Conservation (phyloP, 352 stramenopile genomes). For the Globisporangium spiculum region DNA sequence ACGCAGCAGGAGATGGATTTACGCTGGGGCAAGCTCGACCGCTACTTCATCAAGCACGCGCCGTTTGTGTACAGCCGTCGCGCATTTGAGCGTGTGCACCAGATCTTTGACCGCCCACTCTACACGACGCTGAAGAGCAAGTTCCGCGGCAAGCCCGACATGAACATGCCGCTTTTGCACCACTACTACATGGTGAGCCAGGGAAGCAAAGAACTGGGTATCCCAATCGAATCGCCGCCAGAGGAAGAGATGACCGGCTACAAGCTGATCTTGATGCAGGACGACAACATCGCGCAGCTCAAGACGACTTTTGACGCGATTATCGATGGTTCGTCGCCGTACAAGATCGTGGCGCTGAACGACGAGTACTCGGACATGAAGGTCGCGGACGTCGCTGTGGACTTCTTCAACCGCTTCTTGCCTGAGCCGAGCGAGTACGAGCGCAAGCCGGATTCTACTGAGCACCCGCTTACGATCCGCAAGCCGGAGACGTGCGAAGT, state of each 20-base stretch:
- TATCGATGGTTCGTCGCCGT: constrained; percentile 55
- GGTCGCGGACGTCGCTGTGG: constrained; percentile 59
- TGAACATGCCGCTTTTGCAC: constrained; percentile 88
- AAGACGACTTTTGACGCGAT: constrained; percentile 68
- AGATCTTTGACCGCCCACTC: constrained; percentile 82
- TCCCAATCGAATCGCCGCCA: constrained; percentile 70
- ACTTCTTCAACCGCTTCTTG: constrained; percentile 75
- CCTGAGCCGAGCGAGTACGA: constrained; percentile 71
- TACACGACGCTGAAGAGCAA: constrained; percentile 85
- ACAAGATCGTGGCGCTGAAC: constrained; percentile 83
- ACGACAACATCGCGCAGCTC: constrained; percentile 76
- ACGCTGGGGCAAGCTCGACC: constrained; percentile 71
- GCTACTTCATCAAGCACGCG: constrained; percentile 88
- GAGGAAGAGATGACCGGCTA: constrained; percentile 78
- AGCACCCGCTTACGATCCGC: constrained; percentile 51
- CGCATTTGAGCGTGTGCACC: constrained; percentile 83
- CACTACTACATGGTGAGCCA: constrained; percentile 88
- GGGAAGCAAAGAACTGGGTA: constrained; percentile 71
- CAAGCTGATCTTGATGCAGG: constrained; percentile 83
- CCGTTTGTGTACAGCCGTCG: constrained; percentile 85
- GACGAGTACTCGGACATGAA: constrained; percentile 85
- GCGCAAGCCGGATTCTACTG: constrained; percentile 38
- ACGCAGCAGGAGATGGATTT: constrained; percentile 89
- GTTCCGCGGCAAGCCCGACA: constrained; percentile 81
- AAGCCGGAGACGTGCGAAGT: constrained; percentile 69